Base-by-base conservation (phyloP, 129 eudicot genomes). In the Centrapalus pauciflorus region DNA sequence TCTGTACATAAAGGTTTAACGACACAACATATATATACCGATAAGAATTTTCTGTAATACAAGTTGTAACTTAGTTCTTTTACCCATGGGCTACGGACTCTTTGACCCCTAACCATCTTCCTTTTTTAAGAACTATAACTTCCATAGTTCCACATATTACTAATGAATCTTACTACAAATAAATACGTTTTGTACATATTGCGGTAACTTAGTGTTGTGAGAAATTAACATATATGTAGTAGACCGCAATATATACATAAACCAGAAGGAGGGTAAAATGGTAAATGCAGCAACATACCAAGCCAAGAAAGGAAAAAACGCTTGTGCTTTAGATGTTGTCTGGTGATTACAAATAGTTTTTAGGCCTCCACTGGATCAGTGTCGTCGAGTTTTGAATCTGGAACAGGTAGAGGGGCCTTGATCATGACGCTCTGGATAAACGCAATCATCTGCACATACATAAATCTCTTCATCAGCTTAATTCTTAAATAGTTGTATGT, bases 391-490 rank as follows among this genome's bases (percentile, higher is more conserved):
- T 43, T 71, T 71, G 73, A 69, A 32, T 69, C 71, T 33, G 62
- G 70, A 34, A 50, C 58, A 21, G 74, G 77, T 40, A 66, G 25
- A 24, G 76, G 74, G 66, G 81, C 60, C 70, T 35, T 76, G 75
- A 89, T 89, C 87, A 66, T 67, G 74, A 78, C n/a, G 76, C 94
- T 85, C 61, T 75, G 85, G 29, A 80, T 38, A 56, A 85, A 89
- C 9, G 90, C 96, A 4, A 85, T 73, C 82, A 85, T 72, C 96
- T 89, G 77, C 76, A 78, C 19, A 62, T 45, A 1, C 41, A 71
- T 27, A 30, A 17, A 72, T 27, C 48, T 66, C 32, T 28, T 46
- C 3, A 59, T 33, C 55, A 48, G 48, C 6, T 60, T 33, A 20
- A 11, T 30, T 41, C 28, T 28, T 27, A 27, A 5, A 41, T 19